Conservation (phyloP, 2,329 filamentous ascomycete genomes). For the Sordariomycetes sp. region DNA sequence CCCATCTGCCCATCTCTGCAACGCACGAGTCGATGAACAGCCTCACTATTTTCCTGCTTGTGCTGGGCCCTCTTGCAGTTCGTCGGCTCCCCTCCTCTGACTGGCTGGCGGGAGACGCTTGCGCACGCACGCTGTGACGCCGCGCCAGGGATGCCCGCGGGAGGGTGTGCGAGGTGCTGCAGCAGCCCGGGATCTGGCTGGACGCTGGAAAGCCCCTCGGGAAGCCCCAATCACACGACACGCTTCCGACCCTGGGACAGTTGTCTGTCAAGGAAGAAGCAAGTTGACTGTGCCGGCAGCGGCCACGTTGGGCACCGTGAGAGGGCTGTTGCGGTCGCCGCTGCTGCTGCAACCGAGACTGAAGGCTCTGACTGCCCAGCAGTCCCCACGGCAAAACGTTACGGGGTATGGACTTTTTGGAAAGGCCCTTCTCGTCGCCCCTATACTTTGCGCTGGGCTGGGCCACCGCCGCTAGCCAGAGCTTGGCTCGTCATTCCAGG, state of each 20-base stretch:
- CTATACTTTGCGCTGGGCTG: too few relatives aligned
- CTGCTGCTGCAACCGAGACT: too few relatives aligned
- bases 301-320: constrained; percentile 3
- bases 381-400: too few relatives aligned
- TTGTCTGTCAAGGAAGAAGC: too few relatives aligned
- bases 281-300: too few relatives aligned
- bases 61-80: neutral
- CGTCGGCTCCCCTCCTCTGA: neutral
- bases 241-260: neutral
- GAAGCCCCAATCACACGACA: constrained; percentile 3
- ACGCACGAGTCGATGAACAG: neutral
- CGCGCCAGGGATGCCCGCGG: neutral
- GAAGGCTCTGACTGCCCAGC: too few relatives aligned
- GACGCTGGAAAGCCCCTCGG: neutral
- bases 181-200: neutral
- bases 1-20: neutral
- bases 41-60: constrained; percentile 1
- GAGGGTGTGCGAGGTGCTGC: neutral
- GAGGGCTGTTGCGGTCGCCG: too few relatives aligned
- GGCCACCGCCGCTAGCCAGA: too few relatives aligned
- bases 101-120: neutral
- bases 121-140: neutral
- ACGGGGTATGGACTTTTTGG: too few relatives aligned
- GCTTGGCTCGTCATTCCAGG: too few relatives aligned
- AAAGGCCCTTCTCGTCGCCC: too few relatives aligned